Evolutionary conservation across 768 basidiomycete species (phyloP).

Genomic region (Boletus subcaerulescens): DNA sequence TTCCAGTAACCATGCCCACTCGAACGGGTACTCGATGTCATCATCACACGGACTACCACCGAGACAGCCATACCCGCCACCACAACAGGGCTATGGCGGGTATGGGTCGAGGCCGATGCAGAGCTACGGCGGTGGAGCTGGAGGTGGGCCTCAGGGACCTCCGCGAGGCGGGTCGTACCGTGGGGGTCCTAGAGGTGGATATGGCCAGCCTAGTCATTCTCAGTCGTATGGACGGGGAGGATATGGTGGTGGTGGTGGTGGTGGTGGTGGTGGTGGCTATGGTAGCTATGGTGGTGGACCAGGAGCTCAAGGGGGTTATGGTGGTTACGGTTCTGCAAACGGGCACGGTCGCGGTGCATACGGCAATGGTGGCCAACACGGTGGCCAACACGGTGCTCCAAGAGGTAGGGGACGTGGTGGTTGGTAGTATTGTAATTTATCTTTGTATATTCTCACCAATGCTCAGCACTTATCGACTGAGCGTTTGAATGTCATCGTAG

Average conservation of each 20-base stretch:
- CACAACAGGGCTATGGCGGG: conserved; percentile 29
- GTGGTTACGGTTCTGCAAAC: conserved; percentile 31
- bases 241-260: conserved; percentile 20
- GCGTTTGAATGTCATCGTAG: not conserved
- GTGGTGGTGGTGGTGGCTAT: not conserved
- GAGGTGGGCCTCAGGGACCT: conserved; percentile 28
- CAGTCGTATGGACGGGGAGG: conserved; percentile 27
- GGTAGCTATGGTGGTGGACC: conserved; percentile 10
- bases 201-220: conserved; percentile 20
- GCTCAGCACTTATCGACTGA: not conserved
- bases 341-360: conserved; percentile 39
- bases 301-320: conserved; percentile 28
- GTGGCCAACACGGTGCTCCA: conserved; percentile 27
- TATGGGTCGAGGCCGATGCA: conserved; percentile 29
- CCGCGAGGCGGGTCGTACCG: conserved; percentile 27
- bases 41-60: conserved; percentile 19
- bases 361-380: conserved; percentile 32
- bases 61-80: conserved; percentile 20
- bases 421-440: conserved; percentile 37
- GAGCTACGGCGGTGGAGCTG: conserved; percentile 30
- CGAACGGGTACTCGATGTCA: conserved; percentile 20
- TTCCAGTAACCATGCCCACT: conserved; percentile 3
- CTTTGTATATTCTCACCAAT: conserved; percentile 18
- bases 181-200: conserved; percentile 26
- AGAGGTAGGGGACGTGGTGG: conserved; percentile 52